Conservation (phyloP, 164 flowering plant genomes). For the Nelumbo lutea region DNA sequence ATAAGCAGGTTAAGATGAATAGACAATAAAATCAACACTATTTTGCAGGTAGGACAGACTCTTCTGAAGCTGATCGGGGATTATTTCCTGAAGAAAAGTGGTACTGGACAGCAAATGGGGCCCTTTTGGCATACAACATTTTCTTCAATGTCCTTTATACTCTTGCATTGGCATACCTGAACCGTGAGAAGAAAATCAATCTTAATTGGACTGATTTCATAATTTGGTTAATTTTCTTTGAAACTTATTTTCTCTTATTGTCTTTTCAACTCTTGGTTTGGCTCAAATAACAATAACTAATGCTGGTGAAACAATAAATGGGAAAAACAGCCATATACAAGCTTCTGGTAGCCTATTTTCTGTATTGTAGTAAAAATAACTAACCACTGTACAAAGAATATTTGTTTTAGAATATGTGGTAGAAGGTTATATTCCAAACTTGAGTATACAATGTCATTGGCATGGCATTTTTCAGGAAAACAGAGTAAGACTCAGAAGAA, state of each 20-base stretch:
- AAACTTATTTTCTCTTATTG: background rate
- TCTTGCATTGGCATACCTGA: slow-evolving; percentile 58
- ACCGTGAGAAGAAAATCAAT: slow-evolving; percentile 38
- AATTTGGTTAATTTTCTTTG: background rate
- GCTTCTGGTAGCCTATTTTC: slow-evolving; percentile 14
- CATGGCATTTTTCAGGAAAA: slow-evolving; percentile 7
- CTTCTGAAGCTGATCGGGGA: slow-evolving; percentile 25
- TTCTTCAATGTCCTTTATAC: slow-evolving; percentile 80
- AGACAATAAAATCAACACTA: background rate
- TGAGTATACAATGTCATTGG: slow-evolving; percentile 25
- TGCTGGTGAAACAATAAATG: slow-evolving; percentile 36
- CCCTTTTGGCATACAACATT: slow-evolving; percentile 58
- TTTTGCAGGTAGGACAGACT: slow-evolving; percentile 18
- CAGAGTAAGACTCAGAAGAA: slow-evolving; percentile 27
- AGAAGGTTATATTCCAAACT: slow-evolving; percentile 2
- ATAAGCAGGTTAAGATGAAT: background rate
- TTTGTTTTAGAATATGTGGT: slow-evolving; percentile 4
- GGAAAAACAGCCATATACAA: slow-evolving; percentile 29
- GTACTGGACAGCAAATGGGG: slow-evolving; percentile 84
- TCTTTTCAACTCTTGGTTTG: slow-evolving; percentile 53
- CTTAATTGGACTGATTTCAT: too few species aligned
- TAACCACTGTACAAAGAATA: slow-evolving; percentile 35
- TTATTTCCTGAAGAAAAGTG: slow-evolving; percentile 42
- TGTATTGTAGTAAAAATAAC: background rate
- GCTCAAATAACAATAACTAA: slow-evolving; percentile 61